phyloP scores from a whole-genome alignment of 441 rosid genomes.

The Arabidopsis hybrid region DNA sequence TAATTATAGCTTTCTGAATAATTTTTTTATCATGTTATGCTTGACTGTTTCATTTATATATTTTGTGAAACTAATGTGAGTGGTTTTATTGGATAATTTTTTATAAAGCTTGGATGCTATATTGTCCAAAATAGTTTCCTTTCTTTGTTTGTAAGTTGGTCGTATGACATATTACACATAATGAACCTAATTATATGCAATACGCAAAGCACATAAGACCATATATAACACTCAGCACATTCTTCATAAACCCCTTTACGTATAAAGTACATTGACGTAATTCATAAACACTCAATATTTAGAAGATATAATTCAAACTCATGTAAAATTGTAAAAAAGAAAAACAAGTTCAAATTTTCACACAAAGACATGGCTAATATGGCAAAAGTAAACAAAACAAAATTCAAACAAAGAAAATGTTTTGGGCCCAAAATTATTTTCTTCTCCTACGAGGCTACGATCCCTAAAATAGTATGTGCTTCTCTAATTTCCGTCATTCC shows the following conservation, averaged over 20 bases:
- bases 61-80: not conserved
- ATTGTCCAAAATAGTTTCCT: not conserved
- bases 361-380: conserved; percentile 15
- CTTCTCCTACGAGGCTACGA: not conserved
- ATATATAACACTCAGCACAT: not conserved
- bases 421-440: not conserved
- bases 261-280: not conserved
- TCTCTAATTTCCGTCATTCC: not conserved
- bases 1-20: not conserved
- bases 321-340: not conserved
- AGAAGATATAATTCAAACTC: not conserved
- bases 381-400: conserved; percentile 8
- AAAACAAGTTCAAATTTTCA: not conserved
- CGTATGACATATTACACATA: not conserved
- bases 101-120: not conserved
- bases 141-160: not conserved
- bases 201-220: not conserved
- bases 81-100: not conserved
- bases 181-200: not conserved
- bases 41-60: not conserved
- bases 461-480: conserved; percentile 22
- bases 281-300: not conserved
- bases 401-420: conserved; percentile 4
- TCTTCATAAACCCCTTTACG: not conserved
- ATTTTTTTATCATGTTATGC: not conserved